phyloP scores from a whole-genome alignment of 108 stramenopile genomes.

The Chaetoceros tenuissimus region DNA sequence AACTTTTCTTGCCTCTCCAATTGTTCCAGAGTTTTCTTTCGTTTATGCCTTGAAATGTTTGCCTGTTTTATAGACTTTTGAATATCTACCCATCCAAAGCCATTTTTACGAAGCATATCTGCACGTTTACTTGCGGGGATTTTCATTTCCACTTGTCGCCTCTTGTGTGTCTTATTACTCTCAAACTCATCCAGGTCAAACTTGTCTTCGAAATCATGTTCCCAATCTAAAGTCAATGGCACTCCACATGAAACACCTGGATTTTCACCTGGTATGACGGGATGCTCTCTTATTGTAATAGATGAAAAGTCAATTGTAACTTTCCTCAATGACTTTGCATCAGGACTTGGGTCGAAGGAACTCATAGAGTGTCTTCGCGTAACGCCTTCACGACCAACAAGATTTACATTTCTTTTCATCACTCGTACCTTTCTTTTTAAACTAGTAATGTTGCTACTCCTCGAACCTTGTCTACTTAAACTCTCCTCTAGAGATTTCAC shows the following conservation, averaged over 20 bases:
- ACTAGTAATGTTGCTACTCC: too few species aligned
- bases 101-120: slow-evolving; percentile 5
- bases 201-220: not conserved
- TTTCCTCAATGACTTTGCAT: too few species aligned
- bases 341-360: too few species aligned
- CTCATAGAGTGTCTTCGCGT: too few species aligned
- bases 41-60: slow-evolving; percentile 9
- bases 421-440: too few species aligned
- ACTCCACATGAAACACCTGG: slow-evolving; percentile 15
- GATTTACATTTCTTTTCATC: too few species aligned
- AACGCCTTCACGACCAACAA: too few species aligned
- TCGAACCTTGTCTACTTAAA: too few species aligned
- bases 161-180: not conserved
- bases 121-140: slow-evolving; percentile 15
- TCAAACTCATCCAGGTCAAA: slow-evolving; percentile 21
- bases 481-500: too few species aligned
- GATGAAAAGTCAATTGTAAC: slow-evolving; percentile 18
- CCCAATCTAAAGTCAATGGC: slow-evolving; percentile 22
- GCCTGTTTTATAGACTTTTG: slow-evolving; percentile 11
- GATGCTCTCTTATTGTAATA: slow-evolving; percentile 27
- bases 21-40: slow-evolving; percentile 21
- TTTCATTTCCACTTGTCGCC: slow-evolving; percentile 18
- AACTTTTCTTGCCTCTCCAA: too few species aligned
- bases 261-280: slow-evolving; percentile 28
- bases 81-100: slow-evolving; percentile 13